Conservation (phyloP, 2,329 filamentous ascomycete genomes). For the Calonectria multiphialidica region DNA sequence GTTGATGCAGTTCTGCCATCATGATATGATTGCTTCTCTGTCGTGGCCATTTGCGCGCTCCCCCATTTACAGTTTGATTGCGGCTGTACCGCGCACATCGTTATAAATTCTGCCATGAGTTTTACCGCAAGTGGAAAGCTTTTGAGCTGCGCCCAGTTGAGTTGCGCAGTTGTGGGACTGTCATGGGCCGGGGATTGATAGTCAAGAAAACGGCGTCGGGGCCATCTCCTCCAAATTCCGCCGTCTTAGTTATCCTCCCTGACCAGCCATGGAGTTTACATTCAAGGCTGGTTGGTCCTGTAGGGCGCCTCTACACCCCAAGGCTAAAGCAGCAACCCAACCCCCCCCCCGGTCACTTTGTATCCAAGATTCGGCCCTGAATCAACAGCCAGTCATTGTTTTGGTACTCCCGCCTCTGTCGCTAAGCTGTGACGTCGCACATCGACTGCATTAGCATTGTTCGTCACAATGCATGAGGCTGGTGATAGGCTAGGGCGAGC, state of each 20-base stretch:
- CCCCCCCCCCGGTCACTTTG: not conserved
- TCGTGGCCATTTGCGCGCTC: not conserved
- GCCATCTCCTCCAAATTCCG: not conserved
- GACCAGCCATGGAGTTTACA: not conserved
- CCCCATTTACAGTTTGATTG: not conserved
- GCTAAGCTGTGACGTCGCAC: conserved; percentile 27
- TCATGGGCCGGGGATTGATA: not conserved
- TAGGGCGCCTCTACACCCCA: not conserved
- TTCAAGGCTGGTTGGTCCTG: not conserved
- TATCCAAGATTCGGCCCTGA: not conserved
- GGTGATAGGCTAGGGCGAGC: conserved; percentile 13
- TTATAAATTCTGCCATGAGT: not conserved
- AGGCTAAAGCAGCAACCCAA: not conserved
- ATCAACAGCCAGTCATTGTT: not conserved
- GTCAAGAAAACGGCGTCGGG: not conserved
- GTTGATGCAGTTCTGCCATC: not conserved
- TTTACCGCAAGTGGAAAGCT: not conserved
- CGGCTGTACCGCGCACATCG: not conserved
- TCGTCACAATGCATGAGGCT: conserved; percentile 11
- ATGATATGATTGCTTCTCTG: not conserved
- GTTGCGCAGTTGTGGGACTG: not conserved
- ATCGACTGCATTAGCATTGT: conserved; percentile 9
- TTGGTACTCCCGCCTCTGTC: not conserved
- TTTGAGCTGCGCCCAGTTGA: not conserved
- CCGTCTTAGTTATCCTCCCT: not conserved